Base-by-base conservation (phyloP, 257 asterid species). In the Nicotiana noctiflora region DNA sequence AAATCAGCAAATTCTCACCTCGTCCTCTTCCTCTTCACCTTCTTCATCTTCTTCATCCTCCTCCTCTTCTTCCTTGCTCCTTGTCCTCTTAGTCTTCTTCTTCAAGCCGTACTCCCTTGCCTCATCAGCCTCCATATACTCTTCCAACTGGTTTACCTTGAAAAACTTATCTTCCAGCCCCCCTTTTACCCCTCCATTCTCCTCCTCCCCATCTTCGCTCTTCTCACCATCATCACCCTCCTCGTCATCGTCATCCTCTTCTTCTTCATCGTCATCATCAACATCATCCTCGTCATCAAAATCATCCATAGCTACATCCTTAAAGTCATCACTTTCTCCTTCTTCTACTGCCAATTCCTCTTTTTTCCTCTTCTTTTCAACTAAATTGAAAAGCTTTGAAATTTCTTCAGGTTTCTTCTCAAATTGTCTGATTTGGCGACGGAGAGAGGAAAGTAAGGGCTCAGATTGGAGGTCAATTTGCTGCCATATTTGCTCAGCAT, bases 401-500 rank as follows among this genome's bases (percentile, higher is more conserved):
- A 92, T 84, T 79, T 87, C 91, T 31, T 82, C 82, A 0, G 97
- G 95, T 79, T 90, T 91, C 81, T 91, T 91, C 90, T 96, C 95
- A 44, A 92, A 90, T 49, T 83, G 87, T 13, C 82, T 88, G 53
- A 96, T 82, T 46, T 89, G 92, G 56, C 93, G 96, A 60, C 89
- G 89, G 44, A 92, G 89, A 44, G 91, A 89, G 51, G 92, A 65
- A 37, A 96, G 83, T 81, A 92, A 75, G 4, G 97, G 97, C 84
- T 89, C 90, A 5, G 94, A 81, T 83, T 96, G 98, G 40, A 93
- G 86, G 87, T 96, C 98, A 55, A 96, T 91, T 87, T 94, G 99
- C 90, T 93, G 98, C 99, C 98, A 94, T 27, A 94, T 90, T 84
- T 94, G 98, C 82, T 93, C 98, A 4, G 91, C 89, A 62, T 91